phyloP scores from a whole-genome alignment of 2,329 filamentous ascomycete genomes.

The Neofusicoccum kwambonambiense region DNA sequence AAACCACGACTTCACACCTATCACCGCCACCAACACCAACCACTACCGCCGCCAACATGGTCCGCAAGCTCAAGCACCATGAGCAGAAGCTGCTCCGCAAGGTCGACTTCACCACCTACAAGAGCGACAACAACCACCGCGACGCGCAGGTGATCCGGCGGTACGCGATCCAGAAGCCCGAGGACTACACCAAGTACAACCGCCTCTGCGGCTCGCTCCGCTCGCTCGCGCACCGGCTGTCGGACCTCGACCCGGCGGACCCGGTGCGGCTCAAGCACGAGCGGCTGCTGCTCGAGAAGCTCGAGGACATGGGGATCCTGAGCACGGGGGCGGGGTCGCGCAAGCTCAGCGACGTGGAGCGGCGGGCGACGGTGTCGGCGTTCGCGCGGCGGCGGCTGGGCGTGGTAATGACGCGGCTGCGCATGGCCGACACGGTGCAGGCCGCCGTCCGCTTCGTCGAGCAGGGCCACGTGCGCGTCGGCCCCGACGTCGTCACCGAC shows the following conservation, averaged over 20 bases:
- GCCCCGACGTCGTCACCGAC: conserved; percentile 86
- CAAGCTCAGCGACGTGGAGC: conserved; percentile 69
- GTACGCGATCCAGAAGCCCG: conserved; percentile 87
- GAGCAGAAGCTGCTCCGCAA: conserved; percentile 73
- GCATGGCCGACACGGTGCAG: conserved; percentile 89
- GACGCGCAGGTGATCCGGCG: conserved; percentile 76
- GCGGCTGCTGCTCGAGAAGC: conserved; percentile 81
- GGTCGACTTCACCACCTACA: conserved; percentile 94
- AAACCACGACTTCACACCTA: too few relatives aligned
- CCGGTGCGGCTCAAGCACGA: conserved; percentile 80
- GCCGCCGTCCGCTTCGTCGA: conserved; percentile 82
- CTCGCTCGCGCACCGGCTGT: conserved; percentile 84
- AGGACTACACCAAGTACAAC: conserved; percentile 68
- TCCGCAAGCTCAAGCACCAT: not conserved
- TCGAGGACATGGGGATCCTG: conserved; percentile 88
- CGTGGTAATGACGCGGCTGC: conserved; percentile 84
- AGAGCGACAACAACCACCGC: conserved; percentile 82
- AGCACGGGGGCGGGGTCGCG: conserved; percentile 62
- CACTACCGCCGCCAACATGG: not conserved
- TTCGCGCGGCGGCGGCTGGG: conserved; percentile 82
- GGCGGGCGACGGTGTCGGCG: conserved; percentile 82
- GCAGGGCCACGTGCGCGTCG: conserved; percentile 89
- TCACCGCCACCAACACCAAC: not conserved
- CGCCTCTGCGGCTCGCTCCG: conserved; percentile 63
- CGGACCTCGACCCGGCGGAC: conserved; percentile 76